These are phyloP conservation scores for Annulohypoxylon nitens DNA, from an alignment of 495 filamentous ascomycete species.

Conservation along the genomic window DNA sequence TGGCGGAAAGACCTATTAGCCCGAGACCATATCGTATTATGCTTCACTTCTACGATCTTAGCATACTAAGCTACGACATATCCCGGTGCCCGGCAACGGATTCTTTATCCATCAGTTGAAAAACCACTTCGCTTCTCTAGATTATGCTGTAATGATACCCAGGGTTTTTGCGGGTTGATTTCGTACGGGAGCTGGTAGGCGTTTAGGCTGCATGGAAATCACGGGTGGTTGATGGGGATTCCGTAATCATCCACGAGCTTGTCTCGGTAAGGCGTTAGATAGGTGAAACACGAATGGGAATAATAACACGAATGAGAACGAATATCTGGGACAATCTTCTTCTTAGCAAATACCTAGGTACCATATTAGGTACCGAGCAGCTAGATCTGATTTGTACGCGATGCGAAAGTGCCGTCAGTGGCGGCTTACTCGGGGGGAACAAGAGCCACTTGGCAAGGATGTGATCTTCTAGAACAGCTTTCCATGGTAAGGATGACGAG, in stretches of 20 bases:
- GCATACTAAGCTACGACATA: conserved; percentile 86
- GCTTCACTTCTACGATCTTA: conserved; percentile 80
- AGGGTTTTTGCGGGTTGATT: conserved; percentile 4
- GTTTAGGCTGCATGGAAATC: conserved; percentile 36
- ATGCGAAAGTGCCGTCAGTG: not conserved
- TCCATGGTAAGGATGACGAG: conserved; percentile 20
- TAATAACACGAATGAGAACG: conserved; percentile 11
- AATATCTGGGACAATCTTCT: not conserved
- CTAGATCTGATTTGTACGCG: not conserved
- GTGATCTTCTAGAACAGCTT: conserved; percentile 30
- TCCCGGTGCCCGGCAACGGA: conserved; percentile 48
- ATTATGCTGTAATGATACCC: conserved; percentile 39
- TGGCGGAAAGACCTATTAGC: conserved; percentile 48
- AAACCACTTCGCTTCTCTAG: conserved; percentile 17
- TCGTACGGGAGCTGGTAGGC: conserved; percentile 21
- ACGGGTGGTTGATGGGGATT: conserved; percentile 2
- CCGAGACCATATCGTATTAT: conserved; percentile 76
- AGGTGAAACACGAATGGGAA: conserved; percentile 1
- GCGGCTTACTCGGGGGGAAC: conserved; percentile 21
- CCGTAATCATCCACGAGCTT: conserved; percentile 7
- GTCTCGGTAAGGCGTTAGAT: conserved; percentile 16
- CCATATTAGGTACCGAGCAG: not conserved
- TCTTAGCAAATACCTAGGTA: conserved; percentile 21
- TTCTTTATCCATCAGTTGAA: conserved; percentile 41
- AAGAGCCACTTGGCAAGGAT: conserved; percentile 15